These are phyloP conservation scores for Phytophthora litchii DNA, from an alignment of 352 stramenopile species.

Conservation along the genomic window DNA sequence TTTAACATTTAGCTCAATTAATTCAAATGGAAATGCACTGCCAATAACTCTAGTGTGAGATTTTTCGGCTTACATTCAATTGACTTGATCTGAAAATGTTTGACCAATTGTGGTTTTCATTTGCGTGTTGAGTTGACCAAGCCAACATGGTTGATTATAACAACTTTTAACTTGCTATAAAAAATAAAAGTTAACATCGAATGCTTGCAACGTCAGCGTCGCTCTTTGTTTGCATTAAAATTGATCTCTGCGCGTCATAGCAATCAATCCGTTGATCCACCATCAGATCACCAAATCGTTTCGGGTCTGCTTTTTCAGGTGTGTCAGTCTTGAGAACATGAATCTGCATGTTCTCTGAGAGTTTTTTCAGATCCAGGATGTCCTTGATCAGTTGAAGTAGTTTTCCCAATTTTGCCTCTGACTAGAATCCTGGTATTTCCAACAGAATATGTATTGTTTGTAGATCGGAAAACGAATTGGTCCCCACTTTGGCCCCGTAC, in stretches of 20 bases:
- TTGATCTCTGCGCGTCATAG: neutral
- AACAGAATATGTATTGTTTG: neutral
- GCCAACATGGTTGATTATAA: too few relatives aligned
- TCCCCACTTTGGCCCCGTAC: neutral
- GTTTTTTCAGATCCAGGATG: neutral
- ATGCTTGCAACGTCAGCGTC: neutral
- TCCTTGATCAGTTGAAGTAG: constrained; percentile 4
- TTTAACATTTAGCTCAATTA: too few relatives aligned
- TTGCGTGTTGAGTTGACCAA: too few relatives aligned
- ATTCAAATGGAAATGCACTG: too few relatives aligned
- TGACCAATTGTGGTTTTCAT: too few relatives aligned
- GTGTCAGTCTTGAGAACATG: neutral
- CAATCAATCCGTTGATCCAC: too few relatives aligned
- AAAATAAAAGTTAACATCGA: too few relatives aligned
- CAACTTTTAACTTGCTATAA: too few relatives aligned
- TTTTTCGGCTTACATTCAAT: too few relatives aligned
- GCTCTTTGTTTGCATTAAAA: neutral
- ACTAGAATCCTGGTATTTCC: neutral
- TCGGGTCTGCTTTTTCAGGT: neutral
- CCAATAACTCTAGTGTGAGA: too few relatives aligned
- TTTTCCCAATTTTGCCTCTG: neutral
- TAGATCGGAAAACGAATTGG: neutral
- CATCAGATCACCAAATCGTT: neutral
- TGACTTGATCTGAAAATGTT: too few relatives aligned
- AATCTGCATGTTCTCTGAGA: constrained; percentile 4